These are phyloP conservation scores for Fusarium papillatum DNA, from an alignment of 2,329 filamentous ascomycete genomes.

Conservation along the genomic window DNA sequence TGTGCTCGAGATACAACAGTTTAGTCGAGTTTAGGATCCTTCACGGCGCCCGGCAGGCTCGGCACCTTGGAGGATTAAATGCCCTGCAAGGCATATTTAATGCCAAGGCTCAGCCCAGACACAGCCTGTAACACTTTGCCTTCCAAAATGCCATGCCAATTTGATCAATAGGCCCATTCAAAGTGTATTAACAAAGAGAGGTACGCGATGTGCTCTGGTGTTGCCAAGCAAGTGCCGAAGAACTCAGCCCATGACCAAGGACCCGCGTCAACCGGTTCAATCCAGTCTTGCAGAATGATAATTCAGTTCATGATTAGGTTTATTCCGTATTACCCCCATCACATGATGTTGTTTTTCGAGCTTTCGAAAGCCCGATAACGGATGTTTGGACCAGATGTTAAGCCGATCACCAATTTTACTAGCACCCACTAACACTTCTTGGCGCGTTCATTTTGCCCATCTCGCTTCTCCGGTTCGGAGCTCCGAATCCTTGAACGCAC, in stretches of 20 bases:
- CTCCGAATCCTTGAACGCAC: background rate
- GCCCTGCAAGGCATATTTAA: background rate
- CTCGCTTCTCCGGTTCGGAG: constrained; percentile 6
- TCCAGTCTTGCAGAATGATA: background rate
- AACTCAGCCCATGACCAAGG: background rate
- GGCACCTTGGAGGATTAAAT: background rate
- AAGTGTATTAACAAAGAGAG: background rate
- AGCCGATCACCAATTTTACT: background rate
- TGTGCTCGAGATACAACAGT: background rate
- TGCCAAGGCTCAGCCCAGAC: background rate
- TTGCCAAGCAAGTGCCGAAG: background rate
- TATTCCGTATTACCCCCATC: background rate
- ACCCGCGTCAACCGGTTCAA: background rate
- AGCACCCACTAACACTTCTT: constrained; percentile 14
- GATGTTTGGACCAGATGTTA: constrained; percentile 6
- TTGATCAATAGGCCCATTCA: background rate
- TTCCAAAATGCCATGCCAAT: background rate
- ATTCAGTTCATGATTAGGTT: background rate
- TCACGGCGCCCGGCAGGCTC: background rate
- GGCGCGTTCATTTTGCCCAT: constrained; percentile 4
- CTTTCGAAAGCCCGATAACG: background rate
- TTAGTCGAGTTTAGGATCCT: background rate
- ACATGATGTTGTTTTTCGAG: background rate
- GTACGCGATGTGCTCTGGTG: background rate
- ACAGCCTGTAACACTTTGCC: background rate